These are phyloP conservation scores for Marsdenia floribunda DNA, from an alignment of 257 asterid species.

Conservation along the genomic window DNA sequence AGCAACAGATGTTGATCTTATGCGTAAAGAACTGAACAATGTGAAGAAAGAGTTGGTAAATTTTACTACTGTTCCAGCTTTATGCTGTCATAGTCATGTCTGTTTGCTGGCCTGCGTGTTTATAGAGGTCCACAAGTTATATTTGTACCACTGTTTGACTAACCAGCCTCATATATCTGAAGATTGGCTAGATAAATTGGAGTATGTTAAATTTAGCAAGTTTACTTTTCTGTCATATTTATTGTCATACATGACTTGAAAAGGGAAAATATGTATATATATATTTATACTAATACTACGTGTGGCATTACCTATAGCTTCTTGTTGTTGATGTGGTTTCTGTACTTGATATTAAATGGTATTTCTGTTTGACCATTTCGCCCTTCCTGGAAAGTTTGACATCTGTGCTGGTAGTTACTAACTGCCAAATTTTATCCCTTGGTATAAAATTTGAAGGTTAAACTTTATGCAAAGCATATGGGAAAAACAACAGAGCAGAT, in stretches of 20 bases:
- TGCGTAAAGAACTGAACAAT: constrained; percentile 70
- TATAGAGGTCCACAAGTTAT: neutral
- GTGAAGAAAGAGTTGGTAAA: constrained; percentile 84
- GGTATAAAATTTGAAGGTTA: constrained; percentile 51
- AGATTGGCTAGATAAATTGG: neutral
- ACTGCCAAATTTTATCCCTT: neutral
- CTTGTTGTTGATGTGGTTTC: neutral
- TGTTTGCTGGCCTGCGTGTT: neutral
- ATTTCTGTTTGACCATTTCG: neutral
- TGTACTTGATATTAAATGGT: neutral
- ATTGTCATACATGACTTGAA: neutral
- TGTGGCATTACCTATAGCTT: neutral
- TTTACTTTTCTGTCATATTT: neutral
- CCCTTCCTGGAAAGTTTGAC: neutral
- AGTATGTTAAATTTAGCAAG: neutral
- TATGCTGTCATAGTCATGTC: neutral
- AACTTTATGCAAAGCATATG: constrained; percentile 58
- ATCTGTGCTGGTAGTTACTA: neutral
- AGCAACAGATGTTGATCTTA: constrained; percentile 85
- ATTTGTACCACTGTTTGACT: neutral
- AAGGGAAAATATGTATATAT: too few species aligned
- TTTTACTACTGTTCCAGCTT: constrained; percentile 1
- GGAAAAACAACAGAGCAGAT: constrained; percentile 89
- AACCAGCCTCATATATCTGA: neutral
- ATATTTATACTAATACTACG: too few species aligned